Percentiles rank a stretch among this genome's conserved stretches.
phyloP scores from a whole-genome alignment of 345 rosid species.

The Populus simonii region DNA sequence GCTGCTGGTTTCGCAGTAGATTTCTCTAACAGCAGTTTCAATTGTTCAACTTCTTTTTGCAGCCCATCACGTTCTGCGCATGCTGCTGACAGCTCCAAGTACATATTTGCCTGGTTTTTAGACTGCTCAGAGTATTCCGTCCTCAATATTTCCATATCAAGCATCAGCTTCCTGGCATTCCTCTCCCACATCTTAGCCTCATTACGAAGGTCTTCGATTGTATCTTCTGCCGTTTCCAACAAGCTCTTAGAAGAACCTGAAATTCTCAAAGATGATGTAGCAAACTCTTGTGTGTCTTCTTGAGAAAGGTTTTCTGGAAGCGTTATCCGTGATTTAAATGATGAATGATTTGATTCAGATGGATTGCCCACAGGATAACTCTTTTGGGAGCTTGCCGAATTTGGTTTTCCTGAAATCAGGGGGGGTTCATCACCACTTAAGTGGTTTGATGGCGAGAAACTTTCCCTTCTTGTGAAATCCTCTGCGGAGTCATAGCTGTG shows the following conservation, averaged over 20 bases:
- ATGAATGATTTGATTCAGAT: slow-evolving; percentile 31
- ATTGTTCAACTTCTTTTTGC: slow-evolving; percentile 43
- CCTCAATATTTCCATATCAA: slow-evolving; percentile 44
- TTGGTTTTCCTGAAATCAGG: slow-evolving; percentile 12
- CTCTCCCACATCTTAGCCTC: slow-evolving; percentile 61
- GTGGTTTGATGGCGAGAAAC: slow-evolving; percentile 8
- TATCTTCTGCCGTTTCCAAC: slow-evolving; percentile 49
- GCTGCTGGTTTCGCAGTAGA: slow-evolving; percentile 18
- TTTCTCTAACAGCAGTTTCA: slow-evolving; percentile 32
- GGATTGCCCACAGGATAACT: slow-evolving; percentile 13
- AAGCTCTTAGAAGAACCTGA: slow-evolving; percentile 38
- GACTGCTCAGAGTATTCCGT: slow-evolving; percentile 46
- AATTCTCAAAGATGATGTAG: slow-evolving; percentile 19
- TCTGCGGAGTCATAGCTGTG: slow-evolving; percentile 38
- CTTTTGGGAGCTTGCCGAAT: slow-evolving; percentile 19
- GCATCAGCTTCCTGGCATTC: slow-evolving; percentile 43
- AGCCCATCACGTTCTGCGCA: slow-evolving; percentile 42
- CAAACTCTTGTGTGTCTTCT: slow-evolving; percentile 18
- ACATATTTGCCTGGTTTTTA: slow-evolving; percentile 31
- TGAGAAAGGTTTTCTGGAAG: slow-evolving; percentile 24
- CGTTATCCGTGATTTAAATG: slow-evolving; percentile 19
- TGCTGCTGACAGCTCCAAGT: slow-evolving; percentile 45
- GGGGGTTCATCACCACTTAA: slow-evolving; percentile 8
- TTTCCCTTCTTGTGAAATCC: slow-evolving; percentile 19
- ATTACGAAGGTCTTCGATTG: slow-evolving; percentile 40